phyloP scores from a whole-genome alignment of 2,329 filamentous ascomycete genomes.

The Xylaria sp. region DNA sequence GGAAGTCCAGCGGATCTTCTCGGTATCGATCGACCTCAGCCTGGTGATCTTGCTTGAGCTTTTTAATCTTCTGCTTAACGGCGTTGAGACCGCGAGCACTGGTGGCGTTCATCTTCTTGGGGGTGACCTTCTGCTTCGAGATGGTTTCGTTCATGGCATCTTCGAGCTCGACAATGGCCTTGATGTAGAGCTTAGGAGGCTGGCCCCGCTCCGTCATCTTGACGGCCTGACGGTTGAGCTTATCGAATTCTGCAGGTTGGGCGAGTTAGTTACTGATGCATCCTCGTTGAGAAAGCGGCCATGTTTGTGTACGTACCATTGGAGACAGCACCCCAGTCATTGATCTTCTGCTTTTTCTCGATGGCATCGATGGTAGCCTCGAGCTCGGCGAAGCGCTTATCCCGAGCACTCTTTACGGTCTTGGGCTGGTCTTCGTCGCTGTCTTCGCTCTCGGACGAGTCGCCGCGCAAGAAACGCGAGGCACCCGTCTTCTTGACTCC shows the following conservation, averaged over 20 bases:
- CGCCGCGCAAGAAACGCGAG: constrained; percentile 83
- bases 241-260: constrained; percentile 81
- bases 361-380: constrained; percentile 90
- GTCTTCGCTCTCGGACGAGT: constrained; percentile 79
- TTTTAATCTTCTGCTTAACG: constrained; percentile 98
- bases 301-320: constrained; percentile 68
- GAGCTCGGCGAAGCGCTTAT: constrained; percentile 95
- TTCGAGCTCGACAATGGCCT: constrained; percentile 91
- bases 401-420: constrained; percentile 96
- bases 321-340: constrained; percentile 94
- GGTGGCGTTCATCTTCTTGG: constrained; percentile 99
- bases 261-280: constrained; percentile 12
- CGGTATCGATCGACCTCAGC: constrained; percentile 87
- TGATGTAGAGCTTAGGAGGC: constrained; percentile 90
- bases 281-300: background rate
- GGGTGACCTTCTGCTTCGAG: constrained; percentile 93
- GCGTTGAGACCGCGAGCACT: constrained; percentile 94
- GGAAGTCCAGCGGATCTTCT: constrained; percentile 63
- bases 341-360: constrained; percentile 97
- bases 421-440: constrained; percentile 88
- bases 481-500: constrained; percentile 75
- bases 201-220: constrained; percentile 82
- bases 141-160: constrained; percentile 93
- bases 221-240: constrained; percentile 85
- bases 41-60: constrained; percentile 96